Percentiles rank a stretch among this genome's conserved stretches.
These are phyloP conservation scores for Tricholoma saponaceum DNA, from an alignment of 768 basidiomycete genomes.

Conservation along the genomic window DNA sequence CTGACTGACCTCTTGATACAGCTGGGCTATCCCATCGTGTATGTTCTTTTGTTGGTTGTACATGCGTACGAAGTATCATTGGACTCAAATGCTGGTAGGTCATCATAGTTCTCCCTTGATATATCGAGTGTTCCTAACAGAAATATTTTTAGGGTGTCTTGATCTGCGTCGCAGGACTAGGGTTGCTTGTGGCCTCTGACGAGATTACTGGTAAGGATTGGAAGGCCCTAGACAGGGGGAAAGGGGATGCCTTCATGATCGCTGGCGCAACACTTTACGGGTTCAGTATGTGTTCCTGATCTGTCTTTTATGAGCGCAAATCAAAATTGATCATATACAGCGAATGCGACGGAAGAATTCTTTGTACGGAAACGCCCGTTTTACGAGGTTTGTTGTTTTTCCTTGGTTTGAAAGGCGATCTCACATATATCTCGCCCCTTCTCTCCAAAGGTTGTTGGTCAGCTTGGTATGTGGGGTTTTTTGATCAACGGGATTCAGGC, in stretches of 20 bases:
- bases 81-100: constrained; percentile 75
- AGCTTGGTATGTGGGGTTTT: constrained; percentile 82
- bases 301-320: neutral
- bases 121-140: neutral
- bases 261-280: constrained; percentile 84
- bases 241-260: constrained; percentile 86
- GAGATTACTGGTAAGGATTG: constrained; percentile 75
- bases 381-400: constrained; percentile 52
- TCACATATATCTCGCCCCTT: neutral
- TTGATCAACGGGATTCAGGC: constrained; percentile 79
- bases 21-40: constrained; percentile 89
- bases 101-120: neutral
- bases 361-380: constrained; percentile 76
- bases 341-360: constrained; percentile 87
- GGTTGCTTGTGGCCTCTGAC: constrained; percentile 76
- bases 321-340: constrained; percentile 28
- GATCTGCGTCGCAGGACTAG: constrained; percentile 73
- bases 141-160: constrained; percentile 51
- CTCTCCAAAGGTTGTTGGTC: constrained; percentile 64
- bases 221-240: constrained; percentile 57
- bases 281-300: constrained; percentile 55
- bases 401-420: neutral
- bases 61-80: constrained; percentile 75
- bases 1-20: constrained; percentile 20
- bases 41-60: constrained; percentile 81